Evolutionary conservation across 257 asterid species (phyloP).

Genomic region (Salvia rosmarinus): DNA sequence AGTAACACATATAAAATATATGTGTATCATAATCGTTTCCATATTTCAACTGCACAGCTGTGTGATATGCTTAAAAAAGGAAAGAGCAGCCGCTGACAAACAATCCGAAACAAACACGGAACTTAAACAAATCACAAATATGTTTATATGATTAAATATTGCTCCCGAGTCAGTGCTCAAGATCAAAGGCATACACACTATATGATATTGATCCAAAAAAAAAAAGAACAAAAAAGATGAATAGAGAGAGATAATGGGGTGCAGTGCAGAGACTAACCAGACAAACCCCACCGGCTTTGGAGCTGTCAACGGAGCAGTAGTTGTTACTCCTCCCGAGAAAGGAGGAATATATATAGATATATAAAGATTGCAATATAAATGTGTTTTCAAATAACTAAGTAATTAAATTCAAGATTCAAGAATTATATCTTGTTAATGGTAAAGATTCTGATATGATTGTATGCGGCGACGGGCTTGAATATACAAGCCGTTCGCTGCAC

Average conservation of each 20-base stretch:
- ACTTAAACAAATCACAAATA: not conserved
- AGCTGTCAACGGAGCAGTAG: conserved; percentile 11
- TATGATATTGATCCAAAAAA: not conserved
- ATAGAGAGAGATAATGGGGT: not conserved
- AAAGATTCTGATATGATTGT: not conserved
- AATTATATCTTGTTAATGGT: not conserved
- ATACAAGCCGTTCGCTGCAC: not conserved
- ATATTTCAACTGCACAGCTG: conserved; percentile 8
- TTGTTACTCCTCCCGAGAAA: not conserved
- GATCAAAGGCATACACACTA: not conserved
- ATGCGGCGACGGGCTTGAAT: not conserved
- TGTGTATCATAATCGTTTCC: not conserved
- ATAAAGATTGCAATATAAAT: not conserved
- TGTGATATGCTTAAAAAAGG: not conserved
- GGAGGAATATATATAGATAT: not conserved
- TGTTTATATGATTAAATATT: not conserved
- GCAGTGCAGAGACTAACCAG: conserved; percentile 31
- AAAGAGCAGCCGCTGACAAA: conserved; percentile 5
- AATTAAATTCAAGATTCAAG: not conserved
- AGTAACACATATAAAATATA: not conserved
- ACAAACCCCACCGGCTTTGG: conserved; percentile 7
- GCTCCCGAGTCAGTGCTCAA: not conserved
- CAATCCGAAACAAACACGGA: conserved; percentile 9
- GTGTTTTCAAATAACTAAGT: not conserved
- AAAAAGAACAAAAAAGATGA: not conserved